These are phyloP conservation scores for Calonectria crousiana DNA, from an alignment of 2,329 filamentous ascomycete species.

Conservation along the genomic window DNA sequence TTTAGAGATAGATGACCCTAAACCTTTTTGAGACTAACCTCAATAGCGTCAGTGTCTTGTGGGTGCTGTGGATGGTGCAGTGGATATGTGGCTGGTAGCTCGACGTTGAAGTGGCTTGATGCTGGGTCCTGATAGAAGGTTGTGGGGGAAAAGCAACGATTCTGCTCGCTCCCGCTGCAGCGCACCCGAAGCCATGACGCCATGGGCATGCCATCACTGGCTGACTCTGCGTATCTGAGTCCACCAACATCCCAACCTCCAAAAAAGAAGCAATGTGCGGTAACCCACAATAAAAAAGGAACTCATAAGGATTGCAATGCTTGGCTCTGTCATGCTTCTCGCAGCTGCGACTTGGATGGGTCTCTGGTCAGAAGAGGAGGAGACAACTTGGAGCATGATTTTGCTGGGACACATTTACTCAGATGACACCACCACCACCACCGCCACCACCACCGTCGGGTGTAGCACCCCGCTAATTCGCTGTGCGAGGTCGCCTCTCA, in stretches of 20 bases:
- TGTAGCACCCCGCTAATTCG: background rate
- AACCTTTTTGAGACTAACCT: background rate
- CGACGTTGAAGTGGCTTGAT: constrained; percentile 17
- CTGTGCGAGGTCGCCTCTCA: background rate
- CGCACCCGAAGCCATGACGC: constrained; percentile 26
- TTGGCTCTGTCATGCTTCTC: background rate
- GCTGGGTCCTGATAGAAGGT: constrained; percentile 7
- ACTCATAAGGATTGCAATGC: background rate
- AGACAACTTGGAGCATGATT: background rate
- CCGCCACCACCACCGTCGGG: background rate
- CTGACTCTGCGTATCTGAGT: background rate
- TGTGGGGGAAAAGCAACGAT: constrained; percentile 12
- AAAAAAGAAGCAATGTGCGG: constrained; percentile 1
- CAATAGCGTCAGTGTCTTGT: background rate
- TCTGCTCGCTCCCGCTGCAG: constrained; percentile 10
- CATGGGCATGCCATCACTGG: constrained; percentile 9
- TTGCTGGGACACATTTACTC: background rate
- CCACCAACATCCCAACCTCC: constrained; percentile 7
- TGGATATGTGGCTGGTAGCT: constrained; percentile 35
- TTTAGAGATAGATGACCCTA: constrained; percentile 35
- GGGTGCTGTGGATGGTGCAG: constrained; percentile 4
- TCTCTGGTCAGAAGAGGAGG: background rate
- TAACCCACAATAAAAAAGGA: background rate
- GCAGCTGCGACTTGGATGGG: background rate
- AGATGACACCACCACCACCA: background rate